Base-by-base conservation (phyloP, 768 basidiomycete genomes). In the Panellus pusillus region DNA sequence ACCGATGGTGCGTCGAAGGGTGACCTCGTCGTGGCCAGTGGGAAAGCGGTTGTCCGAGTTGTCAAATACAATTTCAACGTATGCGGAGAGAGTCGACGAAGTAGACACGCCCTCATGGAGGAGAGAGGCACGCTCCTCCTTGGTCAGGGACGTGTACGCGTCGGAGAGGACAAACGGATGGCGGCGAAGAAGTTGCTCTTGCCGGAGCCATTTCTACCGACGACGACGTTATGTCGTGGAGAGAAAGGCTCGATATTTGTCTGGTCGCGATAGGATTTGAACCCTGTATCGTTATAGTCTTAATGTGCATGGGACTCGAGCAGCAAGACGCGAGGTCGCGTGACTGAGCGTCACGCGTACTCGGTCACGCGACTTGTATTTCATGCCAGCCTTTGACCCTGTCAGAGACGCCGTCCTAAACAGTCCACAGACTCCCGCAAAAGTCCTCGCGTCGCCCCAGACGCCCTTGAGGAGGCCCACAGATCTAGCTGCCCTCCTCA, bases 111-210 rank as follows among this genome's bases (percentile, higher is more conserved):
- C 96, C 68, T 98, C 96, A 63, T 98, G 95, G 4, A 99, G 75
- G n/a, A 98, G 80, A 0, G 90, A 79, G 62, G 92, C 91, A 20
- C 96, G 82, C 69, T 98, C 97, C 66, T 98, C 94, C 37, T 91
- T 79, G 12, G 87, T 84, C 86, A 98, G 91, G 24, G 93, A 94
- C 0, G 93, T 95, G 63, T 98, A 98, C 15, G 95, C 94, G 75
- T 99, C 97, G 4, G 93, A 95, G 14, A 99, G 79, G 12, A 98
- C 97, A 63, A 99, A 9, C 96, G 91, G 65, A 98, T 98, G 18
- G 96, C 94, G 35, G 91, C 87, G 70, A 99, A 99, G 79, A 99
- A 98, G 69, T 98, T 99, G 65, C 91, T 94, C 78, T 99, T 99
- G 46, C 97, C 97, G 6, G 91, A 93, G 12, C 97, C 97, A 80